These are phyloP conservation scores for Tinospora cordifolia DNA, from an alignment of 164 flowering plant genomes.

Conservation along the genomic window DNA sequence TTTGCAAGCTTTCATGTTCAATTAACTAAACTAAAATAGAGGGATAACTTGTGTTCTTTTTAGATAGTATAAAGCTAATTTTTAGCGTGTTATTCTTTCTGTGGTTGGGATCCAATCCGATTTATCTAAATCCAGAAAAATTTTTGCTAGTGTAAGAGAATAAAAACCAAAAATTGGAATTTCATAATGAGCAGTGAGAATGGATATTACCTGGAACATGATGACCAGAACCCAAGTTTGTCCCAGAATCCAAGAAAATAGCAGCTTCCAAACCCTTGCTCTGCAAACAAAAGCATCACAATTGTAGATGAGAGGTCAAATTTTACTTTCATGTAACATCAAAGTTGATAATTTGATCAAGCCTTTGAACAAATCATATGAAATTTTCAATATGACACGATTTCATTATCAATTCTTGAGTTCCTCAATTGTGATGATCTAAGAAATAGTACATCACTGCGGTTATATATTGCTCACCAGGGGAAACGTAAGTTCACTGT, in stretches of 20 bases:
- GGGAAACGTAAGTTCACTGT: constrained; percentile 70
- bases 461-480: constrained; percentile 42
- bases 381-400: neutral
- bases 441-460: neutral
- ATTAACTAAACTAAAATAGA: too few species aligned
- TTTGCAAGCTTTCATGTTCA: neutral
- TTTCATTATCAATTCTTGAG: neutral
- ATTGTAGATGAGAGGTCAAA: neutral
- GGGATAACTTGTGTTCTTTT: too few species aligned
- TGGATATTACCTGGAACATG: constrained; percentile 74
- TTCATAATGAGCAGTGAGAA: constrained; percentile 8
- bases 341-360: neutral
- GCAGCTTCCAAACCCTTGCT: constrained; percentile 66
- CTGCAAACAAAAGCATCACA: constrained; percentile 26
- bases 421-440: neutral
- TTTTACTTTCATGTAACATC: neutral
- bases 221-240: constrained; percentile 75
- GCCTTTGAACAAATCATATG: neutral
- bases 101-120: neutral
- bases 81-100: neutral
- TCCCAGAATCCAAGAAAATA: constrained; percentile 76
- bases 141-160: neutral
- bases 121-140: too few species aligned
- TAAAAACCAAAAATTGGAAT: neutral
- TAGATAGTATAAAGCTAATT: neutral